A percentile compares a stretch with the other conserved stretches of the same genome.
Conservation (phyloP, 2,329 filamentous ascomycete genomes). For the Colletotrichum magnum region DNA sequence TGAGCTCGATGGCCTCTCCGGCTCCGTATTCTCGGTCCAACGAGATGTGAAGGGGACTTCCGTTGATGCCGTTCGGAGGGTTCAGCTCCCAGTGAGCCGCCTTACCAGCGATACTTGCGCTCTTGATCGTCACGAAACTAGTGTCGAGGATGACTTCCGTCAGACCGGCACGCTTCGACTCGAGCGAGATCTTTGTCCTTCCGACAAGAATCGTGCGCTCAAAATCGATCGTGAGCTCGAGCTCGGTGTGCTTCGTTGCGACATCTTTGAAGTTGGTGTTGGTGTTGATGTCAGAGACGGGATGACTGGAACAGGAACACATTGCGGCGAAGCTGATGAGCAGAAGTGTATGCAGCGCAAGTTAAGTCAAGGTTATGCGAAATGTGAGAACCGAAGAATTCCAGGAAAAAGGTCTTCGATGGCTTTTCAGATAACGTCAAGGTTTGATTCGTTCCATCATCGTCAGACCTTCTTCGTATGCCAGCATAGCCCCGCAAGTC, state of each 20-base stretch:
- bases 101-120: neutral
- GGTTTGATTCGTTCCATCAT: no score
- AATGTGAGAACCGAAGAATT: no score
- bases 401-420: no score
- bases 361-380: no score
- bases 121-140: conserved; percentile 1
- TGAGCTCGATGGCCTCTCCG: conserved; percentile 3
- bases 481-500: conserved; percentile 2
- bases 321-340: neutral
- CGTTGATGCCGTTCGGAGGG: neutral
- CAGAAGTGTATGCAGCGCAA: neutral
- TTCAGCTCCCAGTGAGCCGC: neutral
- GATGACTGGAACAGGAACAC: neutral
- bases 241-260: conserved; percentile 84
- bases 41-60: conserved; percentile 2
- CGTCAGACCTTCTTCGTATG: no score
- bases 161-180: conserved; percentile 51
- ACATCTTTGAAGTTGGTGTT: conserved; percentile 92
- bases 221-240: conserved; percentile 88
- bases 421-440: neutral
- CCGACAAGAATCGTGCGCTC: conserved; percentile 82
- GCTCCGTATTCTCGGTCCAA: neutral
- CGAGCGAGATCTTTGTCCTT: conserved; percentile 74
- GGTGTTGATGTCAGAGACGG: conserved; percentile 85
- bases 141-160: conserved; percentile 16